Base-by-base conservation (phyloP, 192 early-diverging fungal genomes). In the Coemansia sp. region DNA sequence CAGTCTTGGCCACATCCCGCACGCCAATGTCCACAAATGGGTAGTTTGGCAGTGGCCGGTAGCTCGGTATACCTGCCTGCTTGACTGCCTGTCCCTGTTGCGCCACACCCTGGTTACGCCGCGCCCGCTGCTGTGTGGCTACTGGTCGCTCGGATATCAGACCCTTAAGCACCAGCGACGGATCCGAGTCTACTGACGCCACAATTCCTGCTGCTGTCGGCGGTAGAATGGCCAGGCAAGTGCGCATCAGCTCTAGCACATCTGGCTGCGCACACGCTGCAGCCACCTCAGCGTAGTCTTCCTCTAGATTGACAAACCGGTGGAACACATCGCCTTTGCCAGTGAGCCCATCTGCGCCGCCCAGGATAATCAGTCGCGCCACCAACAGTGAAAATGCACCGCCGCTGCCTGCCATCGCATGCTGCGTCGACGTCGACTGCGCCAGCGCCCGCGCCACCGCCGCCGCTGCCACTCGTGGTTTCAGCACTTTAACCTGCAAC, bases 281-380 rank as follows among this genome's bases (percentile, higher is more conserved):
- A 0, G 77, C 46, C 15, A 94, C 83, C 3, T 76, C 63, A 7
- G 64, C 70, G 60, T 86, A 90, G 68, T 95, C 93, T 56, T 92
- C 88, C 64, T 87, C 82, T 10, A 95, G 81, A 58, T 95, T 96
- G 31, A 95, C 80, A 40, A 96, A 86, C 56, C 90, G 82, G 31
- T 88, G 87, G 23, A 87, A 83, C 18, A 73, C 76, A 0, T 24
- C 14, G 14, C 61, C 68, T n/a, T 60, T 84, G 76, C 12, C 68
- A 20, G 79, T 77, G 0, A 80, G 51, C 0, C 77, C 77, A 28
- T 64, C 84, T 79, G 11, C 61, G 64, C 11, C 54, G 58, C 61
- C 82, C 82, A 63, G 81, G 77, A 53, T 73, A 60, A 60, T 87
- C 80, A 64, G 92, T 70, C 25, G 91, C 86, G 53, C 93, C 84